A percentile compares a stretch with the other conserved stretches of the same genome.
These are phyloP conservation scores for Trichosporon coremiiforme DNA, from an alignment of 1,284 basidiomycete genomes.

Conservation along the genomic window DNA sequence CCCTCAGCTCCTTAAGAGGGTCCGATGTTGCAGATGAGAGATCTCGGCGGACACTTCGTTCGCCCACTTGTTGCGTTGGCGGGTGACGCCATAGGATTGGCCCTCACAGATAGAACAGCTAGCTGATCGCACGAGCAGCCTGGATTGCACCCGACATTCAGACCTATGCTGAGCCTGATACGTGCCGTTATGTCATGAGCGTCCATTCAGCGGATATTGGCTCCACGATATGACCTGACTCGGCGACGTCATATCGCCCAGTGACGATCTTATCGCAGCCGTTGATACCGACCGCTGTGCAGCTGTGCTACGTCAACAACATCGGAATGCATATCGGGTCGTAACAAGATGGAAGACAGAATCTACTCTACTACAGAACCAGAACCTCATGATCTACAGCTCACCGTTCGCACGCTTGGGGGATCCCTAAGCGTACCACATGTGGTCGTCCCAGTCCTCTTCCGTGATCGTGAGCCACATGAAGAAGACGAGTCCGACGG, in stretches of 20 bases:
- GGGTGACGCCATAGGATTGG: too few species aligned
- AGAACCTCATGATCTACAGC: too few species aligned
- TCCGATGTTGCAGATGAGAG: too few species aligned
- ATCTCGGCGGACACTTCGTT: too few species aligned
- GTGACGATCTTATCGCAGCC: not conserved
- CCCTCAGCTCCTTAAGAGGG: not conserved
- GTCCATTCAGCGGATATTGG: not conserved
- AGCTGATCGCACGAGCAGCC: too few species aligned
- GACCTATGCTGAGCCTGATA: too few species aligned
- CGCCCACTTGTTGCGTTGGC: not conserved
- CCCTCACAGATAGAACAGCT: not conserved
- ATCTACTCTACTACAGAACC: conserved; percentile 3
- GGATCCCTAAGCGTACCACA: conserved; percentile 3
- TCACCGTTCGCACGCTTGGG: too few species aligned
- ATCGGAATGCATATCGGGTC: conserved; percentile 10
- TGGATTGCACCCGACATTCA: too few species aligned
- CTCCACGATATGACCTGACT: too few species aligned
- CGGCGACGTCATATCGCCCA: not conserved
- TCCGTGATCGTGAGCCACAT: conserved; percentile 11
- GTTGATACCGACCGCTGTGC: too few species aligned
- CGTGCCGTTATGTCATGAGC: too few species aligned
- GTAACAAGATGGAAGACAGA: not conserved
- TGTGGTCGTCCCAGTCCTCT: conserved; percentile 18
- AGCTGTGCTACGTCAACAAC: not conserved
- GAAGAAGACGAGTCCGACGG: conserved; percentile 2